Percentiles rank a stretch among this genome's conserved stretches.
Evolutionary conservation across 148 eudicot genomes (phyloP).

Genomic region (Hydrangea macrophylla): DNA sequence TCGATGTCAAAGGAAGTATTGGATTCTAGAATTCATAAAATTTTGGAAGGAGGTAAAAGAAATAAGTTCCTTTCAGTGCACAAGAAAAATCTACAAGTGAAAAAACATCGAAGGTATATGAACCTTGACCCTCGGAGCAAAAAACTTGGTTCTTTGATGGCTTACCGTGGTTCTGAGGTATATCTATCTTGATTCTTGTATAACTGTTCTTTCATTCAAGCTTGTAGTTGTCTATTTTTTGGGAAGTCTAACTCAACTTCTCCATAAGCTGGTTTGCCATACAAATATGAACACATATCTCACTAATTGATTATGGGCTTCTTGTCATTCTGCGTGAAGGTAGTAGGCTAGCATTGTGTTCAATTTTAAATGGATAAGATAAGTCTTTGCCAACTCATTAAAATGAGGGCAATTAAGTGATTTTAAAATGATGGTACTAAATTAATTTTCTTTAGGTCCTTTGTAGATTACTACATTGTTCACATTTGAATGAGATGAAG

Average conservation of each 20-base stretch:
- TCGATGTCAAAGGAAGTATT: slow-evolving; percentile 25
- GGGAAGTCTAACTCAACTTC: background rate
- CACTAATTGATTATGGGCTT: background rate
- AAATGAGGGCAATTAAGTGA: too few relatives aligned
- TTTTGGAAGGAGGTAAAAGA: slow-evolving; percentile 35
- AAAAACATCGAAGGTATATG: slow-evolving; percentile 36
- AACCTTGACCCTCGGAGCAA: slow-evolving; percentile 36
- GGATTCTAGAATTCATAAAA: slow-evolving; percentile 27
- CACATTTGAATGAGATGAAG: background rate
- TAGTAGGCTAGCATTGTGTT: background rate
- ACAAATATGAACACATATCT: background rate
- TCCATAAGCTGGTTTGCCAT: background rate
- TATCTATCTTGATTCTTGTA: background rate
- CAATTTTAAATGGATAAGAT: slow-evolving; percentile 1
- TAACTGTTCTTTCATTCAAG: background rate
- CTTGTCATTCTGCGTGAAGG: background rate
- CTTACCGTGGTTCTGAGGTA: slow-evolving; percentile 32
- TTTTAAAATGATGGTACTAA: too few relatives aligned
- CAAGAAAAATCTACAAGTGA: slow-evolving; percentile 42
- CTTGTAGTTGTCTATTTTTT: background rate
- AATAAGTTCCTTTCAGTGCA: slow-evolving; percentile 34
- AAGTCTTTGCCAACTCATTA: background rate
- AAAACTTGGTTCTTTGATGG: slow-evolving; percentile 24
- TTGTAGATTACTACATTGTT: background rate
- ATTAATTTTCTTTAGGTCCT: background rate